Base-by-base conservation (phyloP, 495 filamentous ascomycete genomes). In the Cladorrhinum samala region DNA sequence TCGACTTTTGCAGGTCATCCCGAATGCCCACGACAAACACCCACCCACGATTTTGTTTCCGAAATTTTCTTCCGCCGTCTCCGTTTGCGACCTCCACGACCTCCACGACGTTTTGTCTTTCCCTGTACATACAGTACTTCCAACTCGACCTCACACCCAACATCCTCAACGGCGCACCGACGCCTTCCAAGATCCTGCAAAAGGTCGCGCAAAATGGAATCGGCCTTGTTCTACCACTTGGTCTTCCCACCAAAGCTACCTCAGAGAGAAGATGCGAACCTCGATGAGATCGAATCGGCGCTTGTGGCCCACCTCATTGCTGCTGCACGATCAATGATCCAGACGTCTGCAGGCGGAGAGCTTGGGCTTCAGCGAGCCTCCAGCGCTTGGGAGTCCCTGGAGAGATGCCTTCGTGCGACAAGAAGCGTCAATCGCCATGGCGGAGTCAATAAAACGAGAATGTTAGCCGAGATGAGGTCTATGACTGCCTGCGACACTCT, bases 391-490 rank as follows among this genome's bases (percentile, higher is more conserved):
- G 58, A 62, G 2, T 41, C 27, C 21, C 43, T 80, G 42, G 53
- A 56, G 16, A 37, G 24, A 17, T 71, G 71, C 0, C 62, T 82
- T 13, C 13, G 49, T 0, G 54, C 57, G 5, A 72, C 68, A 45
- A 48, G 53, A 19, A 27, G 24, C 1, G 46, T 78, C n/a, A 70
- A 76, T 49, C 46, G 52, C 9, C 42, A 44, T 1, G 64, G 69
- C 18, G 48, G 59, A 30, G 52, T 80, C 16, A 69, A 77, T 20
- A 71, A 65, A 53, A 55, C 50, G 3, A 59, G 59, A 1, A 37
- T 81, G 5, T 14, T 72, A n/a, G 18, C 55, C 16, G 64, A 63
- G n/a, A 60, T 81, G 8, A 17, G 53, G 1, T 42, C 53, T 0
- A 58, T 80, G 3, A 44, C 70, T 13, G 49, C 39, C 23, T 14